Conservation (phyloP, 192 early-diverging fungal genomes). For the Entrophospora sp. region DNA sequence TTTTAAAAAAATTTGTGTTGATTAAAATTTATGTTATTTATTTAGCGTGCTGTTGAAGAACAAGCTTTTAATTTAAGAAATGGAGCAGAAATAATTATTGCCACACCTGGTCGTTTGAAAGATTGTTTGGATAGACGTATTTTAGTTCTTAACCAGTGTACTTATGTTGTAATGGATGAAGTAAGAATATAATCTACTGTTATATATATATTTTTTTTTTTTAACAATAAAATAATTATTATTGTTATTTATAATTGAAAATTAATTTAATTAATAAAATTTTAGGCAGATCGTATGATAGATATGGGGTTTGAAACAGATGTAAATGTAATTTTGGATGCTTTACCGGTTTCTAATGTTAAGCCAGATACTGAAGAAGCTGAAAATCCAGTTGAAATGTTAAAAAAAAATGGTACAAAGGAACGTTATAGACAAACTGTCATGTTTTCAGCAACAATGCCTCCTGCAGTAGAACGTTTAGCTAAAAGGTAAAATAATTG, state of each 20-base stretch:
- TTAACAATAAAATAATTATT: no score
- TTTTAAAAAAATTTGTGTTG: neutral
- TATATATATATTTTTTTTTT: no score
- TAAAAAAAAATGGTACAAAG: conserved; percentile 24
- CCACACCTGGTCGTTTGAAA: conserved; percentile 91
- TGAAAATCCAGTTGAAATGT: conserved; percentile 44
- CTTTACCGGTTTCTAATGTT: conserved; percentile 81
- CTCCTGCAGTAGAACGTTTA: conserved; percentile 84
- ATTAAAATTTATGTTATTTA: conserved; percentile 7
- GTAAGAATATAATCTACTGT: conserved; percentile 7
- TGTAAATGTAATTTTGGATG: conserved; percentile 92
- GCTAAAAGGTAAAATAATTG: conserved; percentile 75
- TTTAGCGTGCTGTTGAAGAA: conserved; percentile 75
- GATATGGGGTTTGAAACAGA: conserved; percentile 93
- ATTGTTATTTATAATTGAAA: no score
- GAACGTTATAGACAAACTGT: conserved; percentile 81
- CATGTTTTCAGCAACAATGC: conserved; percentile 99
- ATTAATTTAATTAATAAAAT: no score
- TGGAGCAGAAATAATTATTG: conserved; percentile 95
- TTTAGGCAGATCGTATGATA: conserved; percentile 81
- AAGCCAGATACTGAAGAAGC: conserved; percentile 77
- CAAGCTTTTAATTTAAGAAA: conserved; percentile 83
- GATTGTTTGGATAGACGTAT: conserved; percentile 88
- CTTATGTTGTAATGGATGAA: conserved; percentile 99
- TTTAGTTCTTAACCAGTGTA: conserved; percentile 85